Percentiles rank a stretch among this genome's conserved stretches.
These are phyloP conservation scores for Brasenia schreberi DNA, from an alignment of 164 flowering plant genomes.

Conservation along the genomic window DNA sequence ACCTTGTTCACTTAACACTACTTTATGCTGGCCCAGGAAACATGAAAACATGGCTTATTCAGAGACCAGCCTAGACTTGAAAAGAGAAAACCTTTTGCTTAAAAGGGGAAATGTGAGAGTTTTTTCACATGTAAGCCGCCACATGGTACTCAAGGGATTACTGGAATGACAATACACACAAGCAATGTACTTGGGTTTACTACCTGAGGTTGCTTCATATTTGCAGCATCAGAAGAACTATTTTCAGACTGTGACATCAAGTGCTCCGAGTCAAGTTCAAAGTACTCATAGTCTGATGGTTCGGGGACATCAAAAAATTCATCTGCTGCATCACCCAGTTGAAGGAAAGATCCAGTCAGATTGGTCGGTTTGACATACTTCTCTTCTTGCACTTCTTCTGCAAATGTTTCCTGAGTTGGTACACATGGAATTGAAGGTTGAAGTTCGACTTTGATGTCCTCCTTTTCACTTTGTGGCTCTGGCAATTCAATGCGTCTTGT, in stretches of 20 bases:
- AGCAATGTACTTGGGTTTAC: no score
- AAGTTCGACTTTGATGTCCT: conserved; percentile 19
- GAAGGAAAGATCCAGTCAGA: conserved; percentile 21
- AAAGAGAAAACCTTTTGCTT: neutral
- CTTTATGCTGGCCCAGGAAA: neutral
- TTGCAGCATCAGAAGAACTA: conserved; percentile 16
- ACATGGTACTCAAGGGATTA: no score
- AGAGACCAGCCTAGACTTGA: no score
- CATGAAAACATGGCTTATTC: neutral
- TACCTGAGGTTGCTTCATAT: conserved; percentile 30
- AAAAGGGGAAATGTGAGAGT: no score
- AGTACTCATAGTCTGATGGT: conserved; percentile 29
- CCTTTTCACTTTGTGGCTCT: conserved; percentile 19
- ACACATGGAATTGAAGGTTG: neutral
- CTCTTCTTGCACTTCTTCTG: conserved; percentile 17
- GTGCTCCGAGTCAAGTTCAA: neutral
- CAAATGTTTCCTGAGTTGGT: conserved; percentile 10
- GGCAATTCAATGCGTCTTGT: conserved; percentile 18
- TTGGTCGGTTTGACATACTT: conserved; percentile 16
- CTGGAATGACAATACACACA: no score
- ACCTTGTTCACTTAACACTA: neutral
- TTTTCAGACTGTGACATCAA: conserved; percentile 11
- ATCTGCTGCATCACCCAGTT: conserved; percentile 40
- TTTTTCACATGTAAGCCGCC: no score
- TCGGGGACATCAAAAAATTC: conserved; percentile 67